Conservation (phyloP, 805 yeast genomes). For the Ogataea naganishii region DNA sequence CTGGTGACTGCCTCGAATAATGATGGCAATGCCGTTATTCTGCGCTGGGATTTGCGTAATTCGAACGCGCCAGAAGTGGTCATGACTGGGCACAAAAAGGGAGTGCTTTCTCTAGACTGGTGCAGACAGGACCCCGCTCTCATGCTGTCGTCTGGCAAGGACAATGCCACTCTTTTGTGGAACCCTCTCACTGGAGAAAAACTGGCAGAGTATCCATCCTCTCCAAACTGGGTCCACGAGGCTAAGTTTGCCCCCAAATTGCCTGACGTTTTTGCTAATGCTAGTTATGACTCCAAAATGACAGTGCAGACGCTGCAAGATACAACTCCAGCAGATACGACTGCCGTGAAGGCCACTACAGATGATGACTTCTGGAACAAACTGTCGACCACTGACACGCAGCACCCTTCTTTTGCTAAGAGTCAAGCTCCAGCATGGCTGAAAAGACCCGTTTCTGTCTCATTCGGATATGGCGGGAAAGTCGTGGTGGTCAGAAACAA, state of each 20-base stretch:
- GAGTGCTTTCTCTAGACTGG: conserved; percentile 91
- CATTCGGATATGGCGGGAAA: conserved; percentile 94
- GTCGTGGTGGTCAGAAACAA: conserved; percentile 41
- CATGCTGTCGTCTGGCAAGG: conserved; percentile 86
- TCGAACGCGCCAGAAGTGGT: conserved; percentile 81
- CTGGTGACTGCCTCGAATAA: conserved; percentile 81
- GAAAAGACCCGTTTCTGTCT: conserved; percentile 59
- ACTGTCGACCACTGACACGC: conserved; percentile 57
- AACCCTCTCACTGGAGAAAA: conserved; percentile 69
- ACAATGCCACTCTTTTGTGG: conserved; percentile 84
- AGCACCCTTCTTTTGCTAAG: conserved; percentile 61
- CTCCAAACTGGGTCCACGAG: conserved; percentile 91
- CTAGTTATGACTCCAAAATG: conserved; percentile 81
- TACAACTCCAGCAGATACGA: conserved; percentile 49
- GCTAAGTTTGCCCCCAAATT: conserved; percentile 78
- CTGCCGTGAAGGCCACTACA: conserved; percentile 30
- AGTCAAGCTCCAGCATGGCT: conserved; percentile 90
- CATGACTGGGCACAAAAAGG: conserved; percentile 76
- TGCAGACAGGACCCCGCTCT: conserved; percentile 72
- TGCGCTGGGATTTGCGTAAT: conserved; percentile 92
- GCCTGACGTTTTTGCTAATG: conserved; percentile 85
- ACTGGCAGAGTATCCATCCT: conserved; percentile 82
- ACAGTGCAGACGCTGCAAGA: conserved; percentile 83
- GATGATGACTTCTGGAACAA: conserved; percentile 86
- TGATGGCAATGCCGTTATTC: conserved; percentile 70